Evolutionary conservation across 805 yeast species (phyloP), one percentile per base, ranked within the genome.

Genomic region (Candida palmyrensis): DNA sequence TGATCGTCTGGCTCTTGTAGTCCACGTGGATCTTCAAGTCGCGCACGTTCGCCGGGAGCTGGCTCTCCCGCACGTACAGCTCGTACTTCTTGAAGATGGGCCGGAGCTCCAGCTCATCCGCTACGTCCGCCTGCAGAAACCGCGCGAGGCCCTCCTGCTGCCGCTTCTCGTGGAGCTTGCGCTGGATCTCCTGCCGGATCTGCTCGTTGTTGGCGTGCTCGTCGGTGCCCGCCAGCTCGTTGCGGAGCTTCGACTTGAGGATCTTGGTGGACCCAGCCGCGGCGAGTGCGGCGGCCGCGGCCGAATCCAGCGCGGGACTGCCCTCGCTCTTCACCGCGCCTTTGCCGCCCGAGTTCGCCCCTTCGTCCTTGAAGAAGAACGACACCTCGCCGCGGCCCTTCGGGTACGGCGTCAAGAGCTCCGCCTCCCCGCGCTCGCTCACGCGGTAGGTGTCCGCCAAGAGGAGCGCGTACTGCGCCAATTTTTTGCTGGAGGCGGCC

Each of bases 51-150:
- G 68, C 61, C 25, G 98, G 97, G 42, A 90, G 80, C 67, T 92
- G 97, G 3, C 92, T 70, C 54, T 90, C 98, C 48, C 97, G 73
- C 32, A 89, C 79, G 57, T 90, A 90, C 0, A 97, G 88, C 64
- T 90, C 98, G 59, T 85, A 92, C 53, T 83, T 83, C 51, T 85
- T 86, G 69, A 90, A 89, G n/a, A 79, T 80, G 3, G 80, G 81
- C 48, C 73, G 77, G 43, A 68, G 66, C 33, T 79, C 88, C 27
- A 68, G 62, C 15, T 69, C 73, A 43, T 75, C 80, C 19, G 74
- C 71, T 4, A 86, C 85, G 58, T 79, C 90, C 10, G 86, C 83
- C 28, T 86, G 83, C 39, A 82, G 79, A 51, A 79, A 89, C 51
- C 94, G 73, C 33, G 82, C 76, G 38, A 84, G 63, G 20, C 98